Conservation (phyloP, 805 yeast genomes). For the Yarrowia divulgata region DNA sequence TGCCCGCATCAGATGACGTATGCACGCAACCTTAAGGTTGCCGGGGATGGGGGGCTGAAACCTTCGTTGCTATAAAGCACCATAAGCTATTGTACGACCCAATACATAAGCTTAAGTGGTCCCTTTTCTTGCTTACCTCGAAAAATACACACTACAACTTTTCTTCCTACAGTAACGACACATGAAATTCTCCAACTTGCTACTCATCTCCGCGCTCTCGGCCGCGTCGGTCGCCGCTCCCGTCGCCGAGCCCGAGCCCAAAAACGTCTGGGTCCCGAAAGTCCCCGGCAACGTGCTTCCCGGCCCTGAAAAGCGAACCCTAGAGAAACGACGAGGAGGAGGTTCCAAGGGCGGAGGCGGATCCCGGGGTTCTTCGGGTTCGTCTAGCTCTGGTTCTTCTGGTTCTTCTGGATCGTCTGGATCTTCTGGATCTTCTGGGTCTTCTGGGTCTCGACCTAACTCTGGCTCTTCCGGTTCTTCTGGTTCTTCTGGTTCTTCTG, state of each 20-base stretch:
- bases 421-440: conserved; percentile 14
- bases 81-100: not conserved
- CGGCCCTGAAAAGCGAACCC: conserved; percentile 6
- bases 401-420: conserved; percentile 5
- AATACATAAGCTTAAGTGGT: not conserved
- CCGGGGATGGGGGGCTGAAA: conserved; percentile 19
- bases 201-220: conserved; percentile 16
- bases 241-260: conserved; percentile 25
- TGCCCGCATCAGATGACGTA: conserved; percentile 28
- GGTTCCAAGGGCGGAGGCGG: conserved; percentile 29
- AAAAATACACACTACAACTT: too few relatives aligned
- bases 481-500: conserved; percentile 20
- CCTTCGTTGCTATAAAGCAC: not conserved
- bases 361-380: conserved; percentile 20
- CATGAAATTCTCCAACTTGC: conserved; percentile 27
- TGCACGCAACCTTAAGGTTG: conserved; percentile 6
- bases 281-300: conserved; percentile 19
- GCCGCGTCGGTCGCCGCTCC: conserved; percentile 26
- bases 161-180: not conserved
- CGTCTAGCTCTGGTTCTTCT: conserved; percentile 5
- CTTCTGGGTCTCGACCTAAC: conserved; percentile 9
- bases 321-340: conserved; percentile 35
- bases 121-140: too few relatives aligned
- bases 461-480: conserved; percentile 31
- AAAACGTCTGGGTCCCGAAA: conserved; percentile 24